Evolutionary conservation across 768 basidiomycete genomes (phyloP).

Genomic region (Basidioascus undulatus): DNA sequence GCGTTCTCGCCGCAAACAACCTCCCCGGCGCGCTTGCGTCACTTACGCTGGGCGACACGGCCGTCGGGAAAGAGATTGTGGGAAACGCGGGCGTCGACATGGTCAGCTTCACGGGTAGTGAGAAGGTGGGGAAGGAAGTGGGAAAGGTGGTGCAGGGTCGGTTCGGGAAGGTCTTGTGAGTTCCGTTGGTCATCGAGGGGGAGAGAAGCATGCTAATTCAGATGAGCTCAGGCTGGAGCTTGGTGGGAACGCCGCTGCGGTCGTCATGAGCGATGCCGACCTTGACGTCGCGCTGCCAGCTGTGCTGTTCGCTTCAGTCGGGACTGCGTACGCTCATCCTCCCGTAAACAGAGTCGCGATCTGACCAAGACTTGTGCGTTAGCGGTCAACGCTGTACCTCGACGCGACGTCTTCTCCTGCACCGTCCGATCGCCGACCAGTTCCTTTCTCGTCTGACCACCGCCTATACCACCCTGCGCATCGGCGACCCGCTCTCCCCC

Average conservation of each 20-base stretch:
- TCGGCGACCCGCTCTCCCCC: conserved; percentile 62
- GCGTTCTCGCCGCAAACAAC: conserved; percentile 55
- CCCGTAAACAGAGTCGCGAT: conserved; percentile 22
- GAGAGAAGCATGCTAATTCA: no score
- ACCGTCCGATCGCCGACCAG: conserved; percentile 45
- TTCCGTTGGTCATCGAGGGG: no score
- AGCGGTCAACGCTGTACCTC: conserved; percentile 50
- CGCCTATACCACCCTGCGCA: conserved; percentile 43
- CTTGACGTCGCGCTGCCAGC: conserved; percentile 67
- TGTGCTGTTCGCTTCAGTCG: conserved; percentile 82
- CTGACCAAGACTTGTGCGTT: not conserved
- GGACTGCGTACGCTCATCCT: no score
- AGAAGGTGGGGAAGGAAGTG: conserved; percentile 63
- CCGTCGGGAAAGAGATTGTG: conserved; percentile 55
- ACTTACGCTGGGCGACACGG: conserved; percentile 59
- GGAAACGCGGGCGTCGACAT: conserved; percentile 51
- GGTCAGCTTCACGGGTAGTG: conserved; percentile 89
- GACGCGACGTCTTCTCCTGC: conserved; percentile 71
- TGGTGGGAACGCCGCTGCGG: conserved; percentile 86
- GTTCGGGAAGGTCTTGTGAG: conserved; percentile 71
- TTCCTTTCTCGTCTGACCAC: conserved; percentile 52
- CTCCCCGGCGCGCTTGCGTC: conserved; percentile 63
- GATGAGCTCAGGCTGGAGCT: no score
- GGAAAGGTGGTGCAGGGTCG: conserved; percentile 63
- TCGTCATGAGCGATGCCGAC: conserved; percentile 85